These are phyloP conservation scores for Lathyrus oleraceus DNA, from an alignment of 306 rosid species.

Conservation along the genomic window DNA sequence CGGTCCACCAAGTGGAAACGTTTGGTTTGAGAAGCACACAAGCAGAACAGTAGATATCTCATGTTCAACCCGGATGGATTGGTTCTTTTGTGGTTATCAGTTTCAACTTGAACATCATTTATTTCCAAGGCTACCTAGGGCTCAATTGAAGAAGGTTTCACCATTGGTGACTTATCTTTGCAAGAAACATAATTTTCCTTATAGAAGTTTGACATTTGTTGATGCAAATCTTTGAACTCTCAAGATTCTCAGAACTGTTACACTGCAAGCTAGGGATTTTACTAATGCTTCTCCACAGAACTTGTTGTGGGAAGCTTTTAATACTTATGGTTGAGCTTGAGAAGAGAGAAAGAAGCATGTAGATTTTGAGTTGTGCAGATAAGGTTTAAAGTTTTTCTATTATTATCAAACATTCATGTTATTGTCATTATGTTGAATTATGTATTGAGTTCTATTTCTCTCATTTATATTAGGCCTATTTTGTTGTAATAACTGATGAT, in stretches of 20 bases:
- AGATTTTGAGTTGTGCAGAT: not conserved
- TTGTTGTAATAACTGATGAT: constrained; percentile 4
- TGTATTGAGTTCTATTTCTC: constrained; percentile 3
- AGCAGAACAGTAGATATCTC: constrained; percentile 65
- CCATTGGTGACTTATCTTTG: constrained; percentile 66
- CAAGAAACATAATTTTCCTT: constrained; percentile 79
- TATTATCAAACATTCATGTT: not conserved
- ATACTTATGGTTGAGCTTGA: constrained; percentile 58
- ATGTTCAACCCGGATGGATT: constrained; percentile 72
- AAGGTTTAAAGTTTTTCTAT: not conserved
- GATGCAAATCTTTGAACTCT: constrained; percentile 64
- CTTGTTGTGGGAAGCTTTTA: constrained; percentile 74
- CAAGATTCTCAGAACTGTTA: constrained; percentile 58
- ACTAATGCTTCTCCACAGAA: constrained; percentile 44
- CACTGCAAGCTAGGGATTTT: constrained; percentile 51
- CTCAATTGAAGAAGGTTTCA: constrained; percentile 65
- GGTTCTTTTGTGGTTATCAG: constrained; percentile 82
- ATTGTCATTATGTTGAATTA: not conserved
- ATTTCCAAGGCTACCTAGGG: constrained; percentile 67
- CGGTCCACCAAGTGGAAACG: constrained; percentile 68
- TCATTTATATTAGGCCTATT: constrained; percentile 3
- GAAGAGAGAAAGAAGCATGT: not conserved
- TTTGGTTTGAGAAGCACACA: constrained; percentile 77
- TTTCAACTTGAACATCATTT: constrained; percentile 70
- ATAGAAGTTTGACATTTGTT: constrained; percentile 57